Evolutionary conservation across 2,329 filamentous ascomycete genomes (phyloP).

Genomic region (Fusarium austroafricanum): DNA sequence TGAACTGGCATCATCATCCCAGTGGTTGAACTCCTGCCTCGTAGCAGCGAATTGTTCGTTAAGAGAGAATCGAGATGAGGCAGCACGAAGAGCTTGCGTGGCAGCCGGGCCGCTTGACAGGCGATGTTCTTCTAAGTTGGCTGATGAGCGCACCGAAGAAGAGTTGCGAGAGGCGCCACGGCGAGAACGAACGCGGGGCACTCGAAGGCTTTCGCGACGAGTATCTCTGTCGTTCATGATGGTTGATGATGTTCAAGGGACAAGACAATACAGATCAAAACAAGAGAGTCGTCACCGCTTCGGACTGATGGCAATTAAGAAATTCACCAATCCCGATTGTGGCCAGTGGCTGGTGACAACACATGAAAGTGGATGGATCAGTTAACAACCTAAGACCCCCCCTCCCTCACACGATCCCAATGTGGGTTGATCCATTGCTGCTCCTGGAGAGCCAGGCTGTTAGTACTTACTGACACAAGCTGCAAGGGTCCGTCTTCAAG

Average conservation of each 20-base stretch:
- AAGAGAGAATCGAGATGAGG: slow-evolving; percentile 59
- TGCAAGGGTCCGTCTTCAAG: slow-evolving; percentile 6
- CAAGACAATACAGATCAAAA: background rate
- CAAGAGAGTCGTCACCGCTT: slow-evolving; percentile 30
- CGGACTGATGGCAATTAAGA: slow-evolving; percentile 18
- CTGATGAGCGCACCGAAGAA: slow-evolving; percentile 45
- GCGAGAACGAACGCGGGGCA: slow-evolving; percentile 43
- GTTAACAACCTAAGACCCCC: slow-evolving; percentile 9
- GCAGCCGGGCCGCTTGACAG: slow-evolving; percentile 22
- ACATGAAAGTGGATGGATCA: slow-evolving; percentile 36
- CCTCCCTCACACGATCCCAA: slow-evolving; percentile 32
- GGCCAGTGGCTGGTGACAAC: background rate
- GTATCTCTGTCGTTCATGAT: slow-evolving; percentile 45
- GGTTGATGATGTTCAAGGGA: slow-evolving; percentile 2
- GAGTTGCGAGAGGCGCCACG: slow-evolving; percentile 35
- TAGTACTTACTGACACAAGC: slow-evolving; percentile 7
- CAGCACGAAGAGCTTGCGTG: slow-evolving; percentile 49
- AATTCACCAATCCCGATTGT: slow-evolving; percentile 41
- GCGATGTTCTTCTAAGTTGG: slow-evolving; percentile 39
- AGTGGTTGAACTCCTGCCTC: slow-evolving; percentile 59
- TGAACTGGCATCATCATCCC: slow-evolving; percentile 61
- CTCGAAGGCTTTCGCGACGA: slow-evolving; percentile 47
- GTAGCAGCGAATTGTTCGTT: slow-evolving; percentile 62
- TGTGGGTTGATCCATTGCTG: slow-evolving; percentile 35
- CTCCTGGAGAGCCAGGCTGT: slow-evolving; percentile 5